A percentile compares a stretch with the other conserved stretches of the same genome.
Conservation (phyloP, 2,329 filamentous ascomycete species). For the Sarocladiaceae sp. region DNA sequence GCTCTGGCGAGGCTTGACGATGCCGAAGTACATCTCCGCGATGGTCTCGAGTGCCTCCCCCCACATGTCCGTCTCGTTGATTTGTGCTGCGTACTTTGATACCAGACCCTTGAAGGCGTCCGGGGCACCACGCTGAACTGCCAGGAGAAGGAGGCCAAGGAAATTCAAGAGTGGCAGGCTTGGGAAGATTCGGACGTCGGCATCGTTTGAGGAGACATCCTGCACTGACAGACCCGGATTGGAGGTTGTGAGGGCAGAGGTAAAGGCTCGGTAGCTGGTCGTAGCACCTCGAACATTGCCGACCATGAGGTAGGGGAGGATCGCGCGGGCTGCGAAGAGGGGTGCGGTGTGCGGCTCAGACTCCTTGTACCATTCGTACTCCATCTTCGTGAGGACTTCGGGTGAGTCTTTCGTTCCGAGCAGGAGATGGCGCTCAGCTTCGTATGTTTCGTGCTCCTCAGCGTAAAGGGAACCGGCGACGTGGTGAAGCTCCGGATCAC, state of each 20-base stretch:
- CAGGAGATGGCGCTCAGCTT: constrained; percentile 85
- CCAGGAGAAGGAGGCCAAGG: constrained; percentile 76
- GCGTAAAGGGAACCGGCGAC: constrained; percentile 84
- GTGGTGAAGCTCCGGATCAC: constrained; percentile 92
- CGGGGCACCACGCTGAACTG: constrained; percentile 72
- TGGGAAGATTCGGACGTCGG: constrained; percentile 79
- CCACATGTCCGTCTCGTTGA: constrained; percentile 77
- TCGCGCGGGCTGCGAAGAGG: constrained; percentile 77
- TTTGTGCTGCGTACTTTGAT: constrained; percentile 73
- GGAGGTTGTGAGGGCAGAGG: constrained; percentile 33
- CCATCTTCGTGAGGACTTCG: constrained; percentile 72
- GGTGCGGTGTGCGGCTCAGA: constrained; percentile 86
- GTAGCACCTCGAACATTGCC: constrained; percentile 90
- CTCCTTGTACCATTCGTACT: constrained; percentile 91
- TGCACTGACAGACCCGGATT: constrained; percentile 63
- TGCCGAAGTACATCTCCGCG: constrained; percentile 95
- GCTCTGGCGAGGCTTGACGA: constrained; percentile 80
- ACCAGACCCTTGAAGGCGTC: constrained; percentile 80
- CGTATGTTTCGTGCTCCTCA: constrained; percentile 89
- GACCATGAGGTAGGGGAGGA: constrained; percentile 85
- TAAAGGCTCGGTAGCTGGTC: constrained; percentile 68
- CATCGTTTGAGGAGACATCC: constrained; percentile 69
- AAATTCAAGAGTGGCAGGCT: constrained; percentile 95
- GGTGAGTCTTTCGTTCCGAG: constrained; percentile 88
- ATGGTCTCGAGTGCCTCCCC: constrained; percentile 78